Percentiles rank a stretch among this genome's conserved stretches.
These are phyloP conservation scores for Panaeolus cyanescens DNA, from an alignment of 768 basidiomycete species.

Conservation along the genomic window DNA sequence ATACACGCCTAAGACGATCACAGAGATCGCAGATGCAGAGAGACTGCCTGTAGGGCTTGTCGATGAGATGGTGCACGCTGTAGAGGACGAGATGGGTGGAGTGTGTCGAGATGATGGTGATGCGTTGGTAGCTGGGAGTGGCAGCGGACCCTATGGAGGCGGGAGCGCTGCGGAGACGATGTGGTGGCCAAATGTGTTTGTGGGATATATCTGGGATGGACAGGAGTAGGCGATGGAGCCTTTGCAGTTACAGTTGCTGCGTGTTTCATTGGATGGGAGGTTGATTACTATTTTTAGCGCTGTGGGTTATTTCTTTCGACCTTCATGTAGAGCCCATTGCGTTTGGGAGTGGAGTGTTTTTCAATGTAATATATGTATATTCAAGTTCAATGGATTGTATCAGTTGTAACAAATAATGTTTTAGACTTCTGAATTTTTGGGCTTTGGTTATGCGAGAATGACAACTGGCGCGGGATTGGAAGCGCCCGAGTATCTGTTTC, in stretches of 20 bases:
- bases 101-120: slow-evolving; percentile 76
- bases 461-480: too few species aligned
- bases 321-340: too few species aligned
- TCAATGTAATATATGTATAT: neutral
- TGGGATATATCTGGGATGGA: slow-evolving; percentile 76
- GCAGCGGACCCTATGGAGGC: slow-evolving; percentile 18
- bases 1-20: slow-evolving; percentile 54
- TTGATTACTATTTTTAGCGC: neutral
- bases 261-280: neutral
- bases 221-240: slow-evolving; percentile 32
- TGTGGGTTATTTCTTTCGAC: neutral
- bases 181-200: slow-evolving; percentile 74
- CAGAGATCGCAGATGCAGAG: slow-evolving; percentile 73
- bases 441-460: too few species aligned
- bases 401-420: too few species aligned
- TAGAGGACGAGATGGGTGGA: slow-evolving; percentile 64
- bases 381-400: too few species aligned
- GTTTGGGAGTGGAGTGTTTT: too few species aligned
- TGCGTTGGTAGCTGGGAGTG: slow-evolving; percentile 38
- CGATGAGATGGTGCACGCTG: slow-evolving; percentile 74
- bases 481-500: too few species aligned
- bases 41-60: slow-evolving; percentile 71
- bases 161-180: slow-evolving; percentile 61
- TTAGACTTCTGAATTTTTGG: too few species aligned
- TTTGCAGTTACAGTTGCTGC: neutral